Base-by-base conservation (phyloP, 2,329 filamentous ascomycete genomes). In the Claviceps purpurea region DNA sequence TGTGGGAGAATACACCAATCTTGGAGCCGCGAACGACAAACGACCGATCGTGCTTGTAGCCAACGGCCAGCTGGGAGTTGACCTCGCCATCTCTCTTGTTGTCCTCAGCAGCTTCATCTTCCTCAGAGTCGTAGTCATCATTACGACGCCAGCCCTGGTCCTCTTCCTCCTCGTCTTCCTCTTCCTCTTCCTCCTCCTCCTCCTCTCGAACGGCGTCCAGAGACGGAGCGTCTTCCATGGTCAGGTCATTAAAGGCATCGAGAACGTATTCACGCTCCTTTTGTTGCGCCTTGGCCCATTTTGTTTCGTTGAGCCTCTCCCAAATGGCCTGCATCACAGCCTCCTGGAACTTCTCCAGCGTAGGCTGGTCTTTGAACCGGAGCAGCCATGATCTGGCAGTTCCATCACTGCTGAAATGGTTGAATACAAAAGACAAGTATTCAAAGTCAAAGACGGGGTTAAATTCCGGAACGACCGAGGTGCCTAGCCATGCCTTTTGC, bases 391-490 rank as follows among this genome's bases (percentile, higher is more conserved):
- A 98, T 66, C 90, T 94, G 4, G 93, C 91, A 1, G 86, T 87
- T 2, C 90, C 89, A 67, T 96, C 88, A 39, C 84, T 78, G 14
- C 85, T 79, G 65, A 95, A 97, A 65, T 96, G 89, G 63, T 98
- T 98, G 77, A 98, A 98, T 62, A 98, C 96, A 66, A 97, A 97
- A 0, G 91, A 97, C n/a, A 95, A 76, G 61, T 91, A 97, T 67
- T 98, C 93, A 59, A 96, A 97, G 70, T 97, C 97, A 74, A 97
- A 98, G 20, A 98, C 90, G 0, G 93, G 93, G 61, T 97, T 97
- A 68, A 97, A 89, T 60, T 98, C 93, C 6, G 88, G 85, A 34
- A 89, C 75, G 34, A 98, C 81, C 2, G 85, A 78, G 57, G 95
- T 87, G 22, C 89, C 89, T 2, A 98, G 74, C 88, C 89, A 96